phyloP scores from a whole-genome alignment of 1,284 basidiomycete species.

The Anthracocystis walkeri region DNA sequence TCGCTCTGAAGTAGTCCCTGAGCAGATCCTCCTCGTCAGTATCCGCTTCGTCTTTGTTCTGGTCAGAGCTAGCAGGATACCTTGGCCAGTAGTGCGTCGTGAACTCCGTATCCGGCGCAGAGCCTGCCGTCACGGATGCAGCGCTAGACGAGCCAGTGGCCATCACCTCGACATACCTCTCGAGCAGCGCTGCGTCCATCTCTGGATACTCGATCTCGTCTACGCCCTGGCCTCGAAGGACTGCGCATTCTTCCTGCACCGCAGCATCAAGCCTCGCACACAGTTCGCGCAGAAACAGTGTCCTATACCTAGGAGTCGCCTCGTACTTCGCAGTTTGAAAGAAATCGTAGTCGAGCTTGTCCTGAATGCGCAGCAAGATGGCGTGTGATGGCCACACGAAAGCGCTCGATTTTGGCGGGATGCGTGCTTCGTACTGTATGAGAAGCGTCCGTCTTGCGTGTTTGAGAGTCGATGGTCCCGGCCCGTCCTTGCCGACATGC shows the following conservation, averaged over 20 bases:
- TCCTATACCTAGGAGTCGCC: slow-evolving; percentile 35
- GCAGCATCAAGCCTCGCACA: slow-evolving; percentile 40
- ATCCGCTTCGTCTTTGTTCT: background rate
- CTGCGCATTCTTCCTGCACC: slow-evolving; percentile 28
- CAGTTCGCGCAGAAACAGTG: slow-evolving; percentile 43
- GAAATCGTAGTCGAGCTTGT: slow-evolving; percentile 30
- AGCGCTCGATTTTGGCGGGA: slow-evolving; percentile 31
- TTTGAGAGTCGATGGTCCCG: slow-evolving; percentile 31
- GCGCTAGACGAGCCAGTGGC: slow-evolving; percentile 14
- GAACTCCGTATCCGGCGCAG: slow-evolving; percentile 33
- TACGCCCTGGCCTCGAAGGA: slow-evolving; percentile 20
- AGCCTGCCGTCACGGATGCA: background rate
- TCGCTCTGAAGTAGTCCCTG: slow-evolving; percentile 19
- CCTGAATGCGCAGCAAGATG: slow-evolving; percentile 32
- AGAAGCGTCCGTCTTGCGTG: slow-evolving; percentile 32
- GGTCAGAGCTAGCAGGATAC: background rate
- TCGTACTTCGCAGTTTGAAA: slow-evolving; percentile 14
- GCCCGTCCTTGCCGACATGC: slow-evolving; percentile 1
- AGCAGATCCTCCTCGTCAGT: slow-evolving; percentile 13
- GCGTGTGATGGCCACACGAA: slow-evolving; percentile 40
- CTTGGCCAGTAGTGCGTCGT: slow-evolving; percentile 38
- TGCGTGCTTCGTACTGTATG: slow-evolving; percentile 46
- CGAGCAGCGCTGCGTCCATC: slow-evolving; percentile 40
- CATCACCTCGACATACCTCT: slow-evolving; percentile 41
- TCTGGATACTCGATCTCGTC: slow-evolving; percentile 49